Evolutionary conservation across 805 yeast genomes (phyloP).

Genomic region (Pichia deserticola): DNA sequence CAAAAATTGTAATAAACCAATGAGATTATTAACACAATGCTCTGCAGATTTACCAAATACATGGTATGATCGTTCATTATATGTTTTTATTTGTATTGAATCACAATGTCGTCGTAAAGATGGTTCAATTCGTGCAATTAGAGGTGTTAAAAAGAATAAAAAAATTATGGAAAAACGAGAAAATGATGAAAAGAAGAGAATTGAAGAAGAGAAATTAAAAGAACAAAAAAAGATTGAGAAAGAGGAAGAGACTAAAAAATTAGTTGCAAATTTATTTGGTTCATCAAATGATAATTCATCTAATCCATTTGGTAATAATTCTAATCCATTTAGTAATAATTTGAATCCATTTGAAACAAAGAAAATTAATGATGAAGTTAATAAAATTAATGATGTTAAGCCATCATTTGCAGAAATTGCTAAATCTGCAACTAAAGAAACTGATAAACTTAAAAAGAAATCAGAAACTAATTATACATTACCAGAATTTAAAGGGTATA

Average conservation of each 20-base stretch:
- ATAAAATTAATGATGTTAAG: background rate
- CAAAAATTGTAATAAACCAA: conserved; percentile 50
- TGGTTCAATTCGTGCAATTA: conserved; percentile 67
- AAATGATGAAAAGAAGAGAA: conserved; percentile 33
- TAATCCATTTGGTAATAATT: conserved; percentile 22
- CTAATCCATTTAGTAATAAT: conserved; percentile 19
- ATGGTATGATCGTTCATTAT: conserved; percentile 72
- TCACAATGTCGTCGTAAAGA: conserved; percentile 57
- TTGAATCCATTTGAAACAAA: conserved; percentile 18
- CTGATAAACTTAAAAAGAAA: background rate
- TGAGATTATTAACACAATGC: conserved; percentile 72
- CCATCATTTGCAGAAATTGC: conserved; percentile 5
- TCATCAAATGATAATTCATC: conserved; percentile 19
- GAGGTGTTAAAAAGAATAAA: conserved; percentile 67
- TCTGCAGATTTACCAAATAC: conserved; percentile 69
- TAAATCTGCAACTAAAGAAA: background rate
- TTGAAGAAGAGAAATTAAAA: conserved; percentile 37
- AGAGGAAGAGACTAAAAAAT: conserved; percentile 33
- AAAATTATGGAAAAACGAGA: conserved; percentile 34
- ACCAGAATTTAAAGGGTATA: conserved; percentile 57
- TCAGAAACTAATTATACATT: conserved; percentile 16
- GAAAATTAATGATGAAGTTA: conserved; percentile 1
- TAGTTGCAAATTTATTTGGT: conserved; percentile 28
- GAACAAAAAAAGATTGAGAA: conserved; percentile 36
- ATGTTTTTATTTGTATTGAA: conserved; percentile 68